Evolutionary conservation across 192 early-diverging fungal species (phyloP).

Genomic region (Coemansia sp.): DNA sequence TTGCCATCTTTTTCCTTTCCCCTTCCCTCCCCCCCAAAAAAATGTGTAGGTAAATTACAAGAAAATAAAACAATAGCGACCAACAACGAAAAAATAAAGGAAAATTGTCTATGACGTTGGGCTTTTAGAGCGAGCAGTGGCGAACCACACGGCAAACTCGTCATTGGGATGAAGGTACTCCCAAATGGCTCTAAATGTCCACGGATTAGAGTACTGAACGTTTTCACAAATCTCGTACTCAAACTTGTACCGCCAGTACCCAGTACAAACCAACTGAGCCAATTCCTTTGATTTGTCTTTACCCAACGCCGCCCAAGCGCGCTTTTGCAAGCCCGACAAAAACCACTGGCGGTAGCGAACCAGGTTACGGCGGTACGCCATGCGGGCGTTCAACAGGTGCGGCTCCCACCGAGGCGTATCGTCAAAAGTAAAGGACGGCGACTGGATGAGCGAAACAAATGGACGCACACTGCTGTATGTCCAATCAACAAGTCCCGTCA

Average conservation of each 20-base stretch:
- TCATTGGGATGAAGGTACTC: conserved; percentile 24
- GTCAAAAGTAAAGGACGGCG: conserved; percentile 47
- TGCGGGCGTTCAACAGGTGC: conserved; percentile 8
- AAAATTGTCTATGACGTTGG: neutral
- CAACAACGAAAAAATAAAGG: neutral
- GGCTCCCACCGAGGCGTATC: conserved; percentile 54
- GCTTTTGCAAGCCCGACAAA: conserved; percentile 26
- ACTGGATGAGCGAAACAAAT: conserved; percentile 28
- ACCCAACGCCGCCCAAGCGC: conserved; percentile 27
- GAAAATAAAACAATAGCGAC: too few relatives aligned
- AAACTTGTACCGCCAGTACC: conserved; percentile 53
- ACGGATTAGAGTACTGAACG: conserved; percentile 38
- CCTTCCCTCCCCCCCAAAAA: too few relatives aligned
- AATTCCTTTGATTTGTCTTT: conserved; percentile 13
- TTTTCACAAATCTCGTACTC: conserved; percentile 33
- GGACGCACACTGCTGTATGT: conserved; percentile 30
- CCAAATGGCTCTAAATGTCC: conserved; percentile 50
- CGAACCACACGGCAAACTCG: conserved; percentile 49
- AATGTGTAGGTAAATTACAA: too few relatives aligned
- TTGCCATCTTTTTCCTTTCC: too few relatives aligned
- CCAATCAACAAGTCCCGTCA: conserved; percentile 43
- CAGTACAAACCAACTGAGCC: conserved; percentile 24
- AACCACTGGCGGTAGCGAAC: conserved; percentile 49
- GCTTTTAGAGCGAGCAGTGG: conserved; percentile 9
- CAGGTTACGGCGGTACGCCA: conserved; percentile 42